Conservation (phyloP, 352 stramenopile genomes). For the Lagenidium sp. region DNA sequence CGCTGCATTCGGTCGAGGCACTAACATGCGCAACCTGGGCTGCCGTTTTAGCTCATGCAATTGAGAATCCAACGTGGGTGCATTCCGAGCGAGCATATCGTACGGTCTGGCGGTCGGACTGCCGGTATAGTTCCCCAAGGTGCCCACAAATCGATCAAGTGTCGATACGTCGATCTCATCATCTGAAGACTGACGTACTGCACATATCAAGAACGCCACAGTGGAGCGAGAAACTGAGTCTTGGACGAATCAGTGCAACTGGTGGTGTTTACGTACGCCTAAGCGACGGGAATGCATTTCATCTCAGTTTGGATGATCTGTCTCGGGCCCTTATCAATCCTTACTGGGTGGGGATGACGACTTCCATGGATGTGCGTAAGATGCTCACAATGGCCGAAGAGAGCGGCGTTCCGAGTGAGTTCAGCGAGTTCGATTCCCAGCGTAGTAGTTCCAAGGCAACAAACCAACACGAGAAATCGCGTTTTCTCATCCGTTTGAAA, state of each 20-base stretch:
- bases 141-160: conserved; percentile 20
- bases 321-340: conserved; percentile 15
- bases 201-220: too few species aligned
- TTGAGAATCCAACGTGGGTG: conserved; percentile 31
- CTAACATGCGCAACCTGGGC: conserved; percentile 28
- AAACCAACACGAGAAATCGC: conserved; percentile 6
- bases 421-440: not conserved
- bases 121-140: conserved; percentile 19
- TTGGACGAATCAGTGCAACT: conserved; percentile 13
- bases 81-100: conserved; percentile 17
- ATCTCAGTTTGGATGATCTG: conserved; percentile 24
- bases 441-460: too few species aligned
- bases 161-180: too few species aligned
- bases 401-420: not conserved
- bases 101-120: conserved; percentile 28
- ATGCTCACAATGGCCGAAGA: conserved; percentile 9
- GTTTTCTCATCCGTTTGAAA: conserved; percentile 19
- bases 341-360: conserved; percentile 9
- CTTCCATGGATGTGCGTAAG: conserved; percentile 11
- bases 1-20: conserved; percentile 18
- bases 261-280: conserved; percentile 13
- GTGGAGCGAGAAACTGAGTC: conserved; percentile 24
- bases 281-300: conserved; percentile 19
- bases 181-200: too few species aligned
- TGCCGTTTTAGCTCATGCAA: conserved; percentile 23